phyloP scores from a whole-genome alignment of 192 early-diverging fungal genomes.

The Backusella sp. region DNA sequence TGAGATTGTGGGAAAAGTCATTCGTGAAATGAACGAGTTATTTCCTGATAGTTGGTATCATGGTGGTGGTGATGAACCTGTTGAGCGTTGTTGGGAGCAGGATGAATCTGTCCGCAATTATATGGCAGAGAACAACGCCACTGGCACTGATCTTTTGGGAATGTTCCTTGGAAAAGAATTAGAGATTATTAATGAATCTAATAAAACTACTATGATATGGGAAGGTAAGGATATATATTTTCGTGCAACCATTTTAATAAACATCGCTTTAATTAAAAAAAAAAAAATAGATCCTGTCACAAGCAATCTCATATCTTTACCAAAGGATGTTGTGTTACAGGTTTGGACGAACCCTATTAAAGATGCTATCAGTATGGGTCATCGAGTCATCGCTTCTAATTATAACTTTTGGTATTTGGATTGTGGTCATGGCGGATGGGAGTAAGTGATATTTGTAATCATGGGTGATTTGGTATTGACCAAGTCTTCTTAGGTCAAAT shows the following conservation, averaged over 20 bases:
- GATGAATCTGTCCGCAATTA: slow-evolving; percentile 32
- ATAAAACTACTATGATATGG: slow-evolving; percentile 71
- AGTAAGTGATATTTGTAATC: slow-evolving; percentile 26
- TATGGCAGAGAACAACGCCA: slow-evolving; percentile 32
- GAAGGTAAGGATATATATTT: slow-evolving; percentile 50
- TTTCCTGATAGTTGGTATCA: slow-evolving; percentile 78
- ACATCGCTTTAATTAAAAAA: background rate
- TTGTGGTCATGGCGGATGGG: slow-evolving; percentile 76
- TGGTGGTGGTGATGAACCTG: slow-evolving; percentile 76
- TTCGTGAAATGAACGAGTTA: slow-evolving; percentile 61
- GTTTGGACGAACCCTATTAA: slow-evolving; percentile 69
- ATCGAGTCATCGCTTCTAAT: slow-evolving; percentile 64
- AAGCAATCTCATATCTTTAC: slow-evolving; percentile 41
- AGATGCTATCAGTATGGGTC: slow-evolving; percentile 53
- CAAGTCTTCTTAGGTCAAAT: slow-evolving; percentile 44
- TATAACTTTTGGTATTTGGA: slow-evolving; percentile 76
- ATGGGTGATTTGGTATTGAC: background rate
- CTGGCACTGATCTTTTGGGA: slow-evolving; percentile 24
- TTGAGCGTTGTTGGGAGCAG: slow-evolving; percentile 64
- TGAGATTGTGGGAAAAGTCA: slow-evolving; percentile 56
- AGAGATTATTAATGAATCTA: slow-evolving; percentile 29
- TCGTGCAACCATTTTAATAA: background rate
- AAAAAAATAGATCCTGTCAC: slow-evolving; percentile 49
- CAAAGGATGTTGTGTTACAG: slow-evolving; percentile 66
- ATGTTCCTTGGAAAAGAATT: slow-evolving; percentile 51